Conservation (phyloP, 306 rosid genomes). For the Dryas octopetala region DNA sequence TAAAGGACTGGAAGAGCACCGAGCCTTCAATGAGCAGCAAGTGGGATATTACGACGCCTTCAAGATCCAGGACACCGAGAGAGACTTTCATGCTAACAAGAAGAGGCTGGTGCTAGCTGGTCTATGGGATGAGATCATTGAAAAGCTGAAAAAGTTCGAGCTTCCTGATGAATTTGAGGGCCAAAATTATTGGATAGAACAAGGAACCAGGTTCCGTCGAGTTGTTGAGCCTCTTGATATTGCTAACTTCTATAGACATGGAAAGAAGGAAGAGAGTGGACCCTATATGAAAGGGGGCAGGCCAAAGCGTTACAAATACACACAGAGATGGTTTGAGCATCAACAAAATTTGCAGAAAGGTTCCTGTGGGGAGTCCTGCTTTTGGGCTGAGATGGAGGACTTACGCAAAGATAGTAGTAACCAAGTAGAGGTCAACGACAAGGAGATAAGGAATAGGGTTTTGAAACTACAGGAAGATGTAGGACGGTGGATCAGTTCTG, state of each 20-base stretch:
- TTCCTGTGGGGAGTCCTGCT: constrained; percentile 48
- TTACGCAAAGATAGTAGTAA: constrained; percentile 28
- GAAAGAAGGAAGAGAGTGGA: constrained; percentile 57
- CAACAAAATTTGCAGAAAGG: background rate
- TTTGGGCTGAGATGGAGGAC: constrained; percentile 84
- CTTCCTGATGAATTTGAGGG: constrained; percentile 86
- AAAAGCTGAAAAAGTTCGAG: constrained; percentile 58
- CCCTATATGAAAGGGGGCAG: constrained; percentile 52
- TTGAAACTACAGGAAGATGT: constrained; percentile 25
- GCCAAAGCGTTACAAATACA: constrained; percentile 61
- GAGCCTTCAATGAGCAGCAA: constrained; percentile 17
- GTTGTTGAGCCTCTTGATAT: constrained; percentile 80
- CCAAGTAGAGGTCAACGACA: background rate
- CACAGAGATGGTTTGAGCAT: constrained; percentile 75
- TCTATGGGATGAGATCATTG: constrained; percentile 69
- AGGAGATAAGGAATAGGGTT: constrained; percentile 5
- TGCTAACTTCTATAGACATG: constrained; percentile 76
- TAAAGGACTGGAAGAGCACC: constrained; percentile 32
- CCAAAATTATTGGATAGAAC: constrained; percentile 31
- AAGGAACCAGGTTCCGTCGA: constrained; percentile 54
- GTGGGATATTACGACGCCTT: constrained; percentile 65
- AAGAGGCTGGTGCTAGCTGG: constrained; percentile 66
- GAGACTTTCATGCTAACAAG: constrained; percentile 73
- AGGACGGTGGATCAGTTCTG: constrained; percentile 32
- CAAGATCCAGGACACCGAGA: constrained; percentile 48